Conservation (phyloP, 305 asterid genomes). For the Fraxinus velutina region DNA sequence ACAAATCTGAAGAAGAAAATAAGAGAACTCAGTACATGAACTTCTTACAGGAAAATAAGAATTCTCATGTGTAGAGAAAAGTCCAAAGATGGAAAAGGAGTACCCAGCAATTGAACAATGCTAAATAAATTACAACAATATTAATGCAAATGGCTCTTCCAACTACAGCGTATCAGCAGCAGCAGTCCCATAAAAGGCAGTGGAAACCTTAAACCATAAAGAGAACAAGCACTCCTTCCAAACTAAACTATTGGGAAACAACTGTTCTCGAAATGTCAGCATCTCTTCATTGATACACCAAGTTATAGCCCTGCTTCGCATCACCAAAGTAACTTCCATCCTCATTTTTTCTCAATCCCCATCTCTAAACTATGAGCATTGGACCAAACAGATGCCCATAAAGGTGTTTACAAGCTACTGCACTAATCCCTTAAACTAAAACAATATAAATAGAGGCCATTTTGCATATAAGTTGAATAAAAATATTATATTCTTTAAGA, state of each 20-base stretch:
- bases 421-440: neutral
- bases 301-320: neutral
- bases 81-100: neutral
- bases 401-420: neutral
- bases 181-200: neutral
- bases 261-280: neutral
- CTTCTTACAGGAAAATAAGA: neutral
- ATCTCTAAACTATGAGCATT: neutral
- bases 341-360: neutral
- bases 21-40: neutral
- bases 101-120: neutral
- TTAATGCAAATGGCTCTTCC: neutral
- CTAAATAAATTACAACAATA: neutral
- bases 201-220: conserved; percentile 3
- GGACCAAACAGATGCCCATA: neutral
- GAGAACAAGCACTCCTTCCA: neutral
- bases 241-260: neutral
- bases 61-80: neutral
- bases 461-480: neutral
- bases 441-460: neutral
- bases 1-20: neutral
- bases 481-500: neutral
- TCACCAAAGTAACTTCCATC: neutral
- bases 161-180: neutral
- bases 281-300: neutral